phyloP scores from a whole-genome alignment of 495 filamentous ascomycete genomes.

The Penicillium malachiteum region DNA sequence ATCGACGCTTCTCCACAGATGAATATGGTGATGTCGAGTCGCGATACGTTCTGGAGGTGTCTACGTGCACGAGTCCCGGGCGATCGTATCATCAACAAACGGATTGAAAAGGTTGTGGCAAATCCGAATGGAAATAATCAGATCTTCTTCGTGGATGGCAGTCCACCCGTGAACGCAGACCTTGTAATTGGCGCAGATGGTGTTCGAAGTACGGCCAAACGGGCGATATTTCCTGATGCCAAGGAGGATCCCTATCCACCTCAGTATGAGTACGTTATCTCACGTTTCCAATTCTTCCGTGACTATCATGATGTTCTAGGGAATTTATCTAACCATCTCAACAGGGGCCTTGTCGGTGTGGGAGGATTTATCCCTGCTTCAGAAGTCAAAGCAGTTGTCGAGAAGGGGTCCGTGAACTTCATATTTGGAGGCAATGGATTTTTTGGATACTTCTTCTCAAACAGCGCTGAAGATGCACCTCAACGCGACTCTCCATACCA shows the following conservation, averaged over 20 bases:
- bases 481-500: slow-evolving; percentile 28
- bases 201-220: slow-evolving; percentile 49
- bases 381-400: slow-evolving; percentile 21
- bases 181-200: slow-evolving; percentile 64
- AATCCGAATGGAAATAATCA: slow-evolving; percentile 16
- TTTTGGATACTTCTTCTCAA: slow-evolving; percentile 54
- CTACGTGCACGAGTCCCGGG: slow-evolving; percentile 32
- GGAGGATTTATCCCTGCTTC: slow-evolving; percentile 50
- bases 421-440: slow-evolving; percentile 54
- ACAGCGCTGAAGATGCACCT: slow-evolving; percentile 16
- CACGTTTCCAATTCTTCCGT: neutral
- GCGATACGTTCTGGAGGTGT: slow-evolving; percentile 37
- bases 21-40: slow-evolving; percentile 33
- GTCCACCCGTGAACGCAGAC: slow-evolving; percentile 40
- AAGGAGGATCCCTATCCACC: slow-evolving; percentile 34
- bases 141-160: slow-evolving; percentile 33
- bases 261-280: slow-evolving; percentile 39
- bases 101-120: slow-evolving; percentile 24
- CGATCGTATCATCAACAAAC: slow-evolving; percentile 27
- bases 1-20: slow-evolving; percentile 7
- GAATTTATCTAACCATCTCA: neutral
- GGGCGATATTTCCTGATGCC: slow-evolving; percentile 41
- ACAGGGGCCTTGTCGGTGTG: slow-evolving; percentile 50
- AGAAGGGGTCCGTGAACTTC: slow-evolving; percentile 51
- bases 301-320: neutral